These are phyloP conservation scores for Flaveria brownii DNA, from an alignment of 129 eudicot genomes.

Conservation along the genomic window DNA sequence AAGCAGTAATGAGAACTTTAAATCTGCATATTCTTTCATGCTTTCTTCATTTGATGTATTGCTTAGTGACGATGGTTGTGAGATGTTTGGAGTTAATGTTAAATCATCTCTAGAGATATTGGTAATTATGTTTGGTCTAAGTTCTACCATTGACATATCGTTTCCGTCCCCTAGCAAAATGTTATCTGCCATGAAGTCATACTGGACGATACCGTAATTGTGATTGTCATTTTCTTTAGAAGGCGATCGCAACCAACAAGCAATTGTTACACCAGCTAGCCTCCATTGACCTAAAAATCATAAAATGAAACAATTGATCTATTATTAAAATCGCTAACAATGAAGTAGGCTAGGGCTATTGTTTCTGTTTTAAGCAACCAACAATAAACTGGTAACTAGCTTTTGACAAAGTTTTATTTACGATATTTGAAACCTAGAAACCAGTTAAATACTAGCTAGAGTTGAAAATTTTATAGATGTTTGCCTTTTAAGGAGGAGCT, in stretches of 20 bases:
- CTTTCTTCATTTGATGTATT: slow-evolving; percentile 65
- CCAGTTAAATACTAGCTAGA: no score
- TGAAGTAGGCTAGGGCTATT: no score
- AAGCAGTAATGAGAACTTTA: slow-evolving; percentile 67
- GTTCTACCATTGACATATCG: slow-evolving; percentile 71
- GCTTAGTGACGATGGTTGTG: slow-evolving; percentile 16
- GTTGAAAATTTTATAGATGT: no score
- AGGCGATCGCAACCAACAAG: slow-evolving; percentile 29
- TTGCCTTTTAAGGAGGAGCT: no score
- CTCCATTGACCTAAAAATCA: slow-evolving; percentile 79
- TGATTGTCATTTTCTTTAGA: slow-evolving; percentile 25
- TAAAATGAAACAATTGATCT: neutral
- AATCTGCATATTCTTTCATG: slow-evolving; percentile 89
- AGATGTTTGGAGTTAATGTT: slow-evolving; percentile 25
- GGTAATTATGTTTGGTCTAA: slow-evolving; percentile 57
- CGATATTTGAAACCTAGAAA: no score
- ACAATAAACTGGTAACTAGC: no score
- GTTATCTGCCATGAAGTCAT: slow-evolving; percentile 64
- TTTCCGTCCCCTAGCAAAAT: slow-evolving; percentile 68
- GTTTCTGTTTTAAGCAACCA: no score
- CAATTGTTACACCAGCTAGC: slow-evolving; percentile 48
- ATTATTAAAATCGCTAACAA: neutral
- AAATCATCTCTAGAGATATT: slow-evolving; percentile 45
- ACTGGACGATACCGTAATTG: slow-evolving; percentile 31
- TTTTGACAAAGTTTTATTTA: no score